A percentile compares a stretch with the other conserved stretches of the same genome.
Conservation (phyloP, 192 early-diverging fungal species). For the Gamsiella multidivaricata region DNA sequence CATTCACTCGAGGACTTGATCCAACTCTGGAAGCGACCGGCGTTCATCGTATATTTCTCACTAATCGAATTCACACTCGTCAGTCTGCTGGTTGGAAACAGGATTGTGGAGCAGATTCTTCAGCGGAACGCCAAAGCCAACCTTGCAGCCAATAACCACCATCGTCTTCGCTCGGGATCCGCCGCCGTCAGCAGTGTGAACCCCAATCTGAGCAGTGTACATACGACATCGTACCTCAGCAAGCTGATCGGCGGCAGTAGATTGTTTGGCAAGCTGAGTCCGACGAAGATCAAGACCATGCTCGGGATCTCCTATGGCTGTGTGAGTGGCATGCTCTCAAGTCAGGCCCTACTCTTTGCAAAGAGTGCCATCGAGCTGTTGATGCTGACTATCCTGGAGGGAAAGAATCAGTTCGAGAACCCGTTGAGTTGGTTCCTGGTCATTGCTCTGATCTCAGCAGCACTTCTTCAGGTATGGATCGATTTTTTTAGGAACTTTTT, state of each 20-base stretch:
- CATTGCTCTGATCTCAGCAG: constrained; percentile 61
- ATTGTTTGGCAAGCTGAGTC: constrained; percentile 30
- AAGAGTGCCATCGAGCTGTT: constrained; percentile 82
- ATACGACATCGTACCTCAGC: neutral
- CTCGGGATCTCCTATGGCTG: constrained; percentile 75
- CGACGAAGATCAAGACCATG: constrained; percentile 50
- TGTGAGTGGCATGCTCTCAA: constrained; percentile 76
- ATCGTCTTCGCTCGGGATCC: neutral
- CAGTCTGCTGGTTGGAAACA: constrained; percentile 58
- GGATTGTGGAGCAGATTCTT: constrained; percentile 55
- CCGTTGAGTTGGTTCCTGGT: constrained; percentile 78
- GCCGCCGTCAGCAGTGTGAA: constrained; percentile 18
- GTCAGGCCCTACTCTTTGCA: constrained; percentile 79
- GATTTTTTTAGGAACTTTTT: constrained; percentile 2
- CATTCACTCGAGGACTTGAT: constrained; percentile 76
- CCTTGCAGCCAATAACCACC: constrained; percentile 5
- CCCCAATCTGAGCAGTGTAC: neutral
- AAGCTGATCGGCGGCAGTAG: constrained; percentile 15
- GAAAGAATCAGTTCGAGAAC: constrained; percentile 75
- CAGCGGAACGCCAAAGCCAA: constrained; percentile 20
- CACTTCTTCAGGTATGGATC: constrained; percentile 63
- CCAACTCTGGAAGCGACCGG: constrained; percentile 69
- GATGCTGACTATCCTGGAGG: constrained; percentile 63
- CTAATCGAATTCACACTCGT: constrained; percentile 63
- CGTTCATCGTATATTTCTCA: constrained; percentile 75